Evolutionary conservation across 2,329 filamentous ascomycete species (phyloP), one percentile per base, ranked within the genome.

Genomic region (Nemania sp.): DNA sequence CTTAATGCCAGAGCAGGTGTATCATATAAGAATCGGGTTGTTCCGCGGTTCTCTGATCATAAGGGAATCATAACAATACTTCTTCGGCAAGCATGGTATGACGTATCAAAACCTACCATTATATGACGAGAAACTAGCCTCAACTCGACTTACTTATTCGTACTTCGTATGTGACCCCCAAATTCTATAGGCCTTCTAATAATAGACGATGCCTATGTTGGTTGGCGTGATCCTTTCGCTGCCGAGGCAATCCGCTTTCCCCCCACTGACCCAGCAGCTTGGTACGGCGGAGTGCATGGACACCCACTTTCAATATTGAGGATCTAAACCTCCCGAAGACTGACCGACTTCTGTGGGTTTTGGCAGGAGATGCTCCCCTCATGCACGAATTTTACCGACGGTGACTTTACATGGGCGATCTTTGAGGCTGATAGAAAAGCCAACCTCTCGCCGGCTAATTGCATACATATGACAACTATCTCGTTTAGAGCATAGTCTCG

Each of bases 191-290:
- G 13, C 12, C 29, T 37, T 49, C 48, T 18, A 60, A 60, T 42
- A 53, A 53, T 53, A 60, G 46, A 37, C 25, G 13, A 37, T 34
- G 13, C 3, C 17, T 39, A 21, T 45, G 20, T 25, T 25, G 13
- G 18, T 29, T 21, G 12, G 12, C 29, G 21, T 32, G 47, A 34
- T 52, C 52, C 40, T 40, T 40, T 34, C 7, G 43, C 17, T 1
- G 25, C 17, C 12, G n/a, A 18, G 40, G 25, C 25, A 29, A 29
- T 7, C 25, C 25, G 25, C 25, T 29, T 29, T 29, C 15, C 47
- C 47, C 54, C 54, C 37, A 45, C 54, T n/a, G 59, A 17, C 54
- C 59, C 59, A 57, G 49, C 54, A 45, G 48, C 42, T 45, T 52
- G 59, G 59, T 48, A 61, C 52, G 17, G 48, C 17, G 32, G 34